phyloP scores from a whole-genome alignment of 2,329 filamentous ascomycete genomes.

The Cytospora leucostoma region DNA sequence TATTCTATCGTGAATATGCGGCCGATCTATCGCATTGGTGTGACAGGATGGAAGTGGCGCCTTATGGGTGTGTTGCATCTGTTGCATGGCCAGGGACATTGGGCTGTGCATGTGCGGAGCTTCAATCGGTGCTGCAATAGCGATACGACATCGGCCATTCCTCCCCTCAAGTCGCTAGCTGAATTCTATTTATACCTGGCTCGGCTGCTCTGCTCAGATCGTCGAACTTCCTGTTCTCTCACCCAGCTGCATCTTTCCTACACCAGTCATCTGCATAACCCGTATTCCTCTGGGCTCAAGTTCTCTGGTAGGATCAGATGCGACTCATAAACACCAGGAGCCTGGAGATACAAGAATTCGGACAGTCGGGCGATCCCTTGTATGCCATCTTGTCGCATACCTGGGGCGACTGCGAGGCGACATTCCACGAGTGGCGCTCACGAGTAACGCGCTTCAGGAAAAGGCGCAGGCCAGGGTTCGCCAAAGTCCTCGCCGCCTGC shows the following conservation, averaged over 20 bases:
- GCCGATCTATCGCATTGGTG: too few species aligned
- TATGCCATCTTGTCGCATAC: constrained; percentile 46
- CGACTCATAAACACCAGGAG: constrained; percentile 41
- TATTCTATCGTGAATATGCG: too few species aligned
- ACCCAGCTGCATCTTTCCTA: not conserved
- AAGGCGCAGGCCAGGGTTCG: constrained; percentile 35
- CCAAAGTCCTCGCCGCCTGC: constrained; percentile 39
- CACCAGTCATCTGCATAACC: not conserved
- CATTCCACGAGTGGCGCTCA: constrained; percentile 36
- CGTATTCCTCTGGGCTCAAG: not conserved
- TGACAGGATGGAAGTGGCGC: too few species aligned
- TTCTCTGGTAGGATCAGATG: constrained; percentile 32
- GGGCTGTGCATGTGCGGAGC: too few species aligned
- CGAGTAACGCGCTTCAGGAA: constrained; percentile 30
- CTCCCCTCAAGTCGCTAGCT: too few species aligned
- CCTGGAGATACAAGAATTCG: constrained; percentile 37
- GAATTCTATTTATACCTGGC: not conserved
- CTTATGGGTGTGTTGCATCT: too few species aligned
- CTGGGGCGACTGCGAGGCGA: constrained; percentile 39
- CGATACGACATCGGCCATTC: too few species aligned
- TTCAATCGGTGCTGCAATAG: too few species aligned
- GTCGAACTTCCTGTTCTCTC: not conserved
- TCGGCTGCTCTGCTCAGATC: not conserved
- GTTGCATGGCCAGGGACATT: too few species aligned
- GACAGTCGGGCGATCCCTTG: constrained; percentile 31